Evolutionary conservation across 116 monocot genomes (phyloP).

Genomic region (Phalaenopsis hybrid): DNA sequence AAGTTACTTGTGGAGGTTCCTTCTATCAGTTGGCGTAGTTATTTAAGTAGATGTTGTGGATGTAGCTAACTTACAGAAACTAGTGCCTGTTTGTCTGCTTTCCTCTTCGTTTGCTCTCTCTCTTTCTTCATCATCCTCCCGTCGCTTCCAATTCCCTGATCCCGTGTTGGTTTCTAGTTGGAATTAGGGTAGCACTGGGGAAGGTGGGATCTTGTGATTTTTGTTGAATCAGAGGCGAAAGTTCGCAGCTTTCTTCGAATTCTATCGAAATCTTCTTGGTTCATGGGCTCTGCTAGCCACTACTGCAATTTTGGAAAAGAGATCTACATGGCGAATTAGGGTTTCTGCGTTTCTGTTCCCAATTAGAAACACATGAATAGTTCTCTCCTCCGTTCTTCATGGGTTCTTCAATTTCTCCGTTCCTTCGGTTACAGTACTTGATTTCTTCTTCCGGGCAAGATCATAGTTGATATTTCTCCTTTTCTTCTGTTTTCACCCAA

Average conservation of each 20-base stretch:
- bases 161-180: neutral
- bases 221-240: neutral
- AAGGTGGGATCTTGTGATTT: neutral
- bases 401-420: neutral
- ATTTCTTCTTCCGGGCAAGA: neutral
- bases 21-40: neutral
- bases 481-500: neutral
- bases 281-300: neutral
- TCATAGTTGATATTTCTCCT: neutral
- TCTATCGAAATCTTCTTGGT: neutral
- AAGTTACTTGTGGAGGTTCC: neutral
- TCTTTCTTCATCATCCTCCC: neutral
- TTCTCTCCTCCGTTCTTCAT: too few relatives aligned
- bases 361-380: neutral
- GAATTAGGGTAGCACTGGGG: neutral
- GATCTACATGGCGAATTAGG: neutral
- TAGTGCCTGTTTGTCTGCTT: constrained; percentile 1
- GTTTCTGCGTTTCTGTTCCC: neutral
- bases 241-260: neutral
- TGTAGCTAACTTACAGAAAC: neutral
- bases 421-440: neutral
- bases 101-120: neutral
- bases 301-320: neutral
- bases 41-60: neutral
- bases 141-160: neutral